Percentiles rank a stretch among this genome's conserved stretches.
phyloP scores from a whole-genome alignment of 331 rosid species.

The Quercus tomentella region DNA sequence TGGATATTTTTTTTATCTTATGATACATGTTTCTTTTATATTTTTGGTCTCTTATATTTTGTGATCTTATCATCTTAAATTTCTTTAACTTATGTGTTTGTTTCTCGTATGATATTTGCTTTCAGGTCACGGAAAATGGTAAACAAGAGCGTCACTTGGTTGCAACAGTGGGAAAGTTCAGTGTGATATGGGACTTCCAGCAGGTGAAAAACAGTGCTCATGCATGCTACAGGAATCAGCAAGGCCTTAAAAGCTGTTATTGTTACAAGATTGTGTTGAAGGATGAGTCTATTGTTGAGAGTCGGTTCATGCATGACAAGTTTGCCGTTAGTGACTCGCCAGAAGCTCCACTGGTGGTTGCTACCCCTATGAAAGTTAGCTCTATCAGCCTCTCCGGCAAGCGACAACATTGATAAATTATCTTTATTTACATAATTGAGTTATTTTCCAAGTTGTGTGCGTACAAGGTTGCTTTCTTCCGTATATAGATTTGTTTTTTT shows the following conservation, averaged over 20 bases:
- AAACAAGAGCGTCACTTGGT: slow-evolving; percentile 95
- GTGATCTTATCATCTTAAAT: not conserved
- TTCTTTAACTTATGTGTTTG: not conserved
- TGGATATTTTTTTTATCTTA: not conserved
- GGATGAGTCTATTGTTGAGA: slow-evolving; percentile 89
- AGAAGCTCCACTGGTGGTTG: slow-evolving; percentile 90
- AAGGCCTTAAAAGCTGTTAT: slow-evolving; percentile 92
- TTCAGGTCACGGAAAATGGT: slow-evolving; percentile 89
- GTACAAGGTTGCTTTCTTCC: slow-evolving; percentile 9
- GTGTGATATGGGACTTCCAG: slow-evolving; percentile 97
- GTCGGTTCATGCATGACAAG: slow-evolving; percentile 93
- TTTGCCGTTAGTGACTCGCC: slow-evolving; percentile 76
- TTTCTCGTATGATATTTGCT: slow-evolving; percentile 9
- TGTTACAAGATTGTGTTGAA: slow-evolving; percentile 82
- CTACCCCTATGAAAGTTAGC: slow-evolving; percentile 95
- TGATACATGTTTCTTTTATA: not conserved
- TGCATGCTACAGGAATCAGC: slow-evolving; percentile 75
- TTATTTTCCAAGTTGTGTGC: slow-evolving; percentile 1
- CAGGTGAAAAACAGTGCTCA: slow-evolving; percentile 85
- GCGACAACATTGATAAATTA: slow-evolving; percentile 28
- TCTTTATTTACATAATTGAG: not conserved
- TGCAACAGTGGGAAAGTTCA: slow-evolving; percentile 86
- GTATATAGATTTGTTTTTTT: slow-evolving; percentile 9
- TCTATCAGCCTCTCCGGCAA: slow-evolving; percentile 82
- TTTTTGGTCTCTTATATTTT: not conserved